A percentile compares a stretch with the other conserved stretches of the same genome.
phyloP scores from a whole-genome alignment of 495 filamentous ascomycete genomes.

The Podospora tetraspora region DNA sequence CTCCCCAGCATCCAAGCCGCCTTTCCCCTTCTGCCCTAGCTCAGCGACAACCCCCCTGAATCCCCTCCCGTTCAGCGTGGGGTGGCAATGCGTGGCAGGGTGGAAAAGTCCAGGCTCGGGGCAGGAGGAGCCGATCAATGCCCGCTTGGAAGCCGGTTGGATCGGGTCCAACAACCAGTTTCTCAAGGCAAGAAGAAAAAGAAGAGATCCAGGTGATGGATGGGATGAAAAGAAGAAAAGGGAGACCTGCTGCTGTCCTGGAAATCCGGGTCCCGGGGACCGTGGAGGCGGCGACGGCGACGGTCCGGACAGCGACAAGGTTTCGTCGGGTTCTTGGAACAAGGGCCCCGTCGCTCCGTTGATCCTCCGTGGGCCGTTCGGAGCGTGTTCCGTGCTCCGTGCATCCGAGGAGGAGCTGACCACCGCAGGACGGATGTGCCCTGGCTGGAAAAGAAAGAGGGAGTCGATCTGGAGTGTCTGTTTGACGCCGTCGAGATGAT shows the following conservation, averaged over 20 bases:
- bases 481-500: not conserved
- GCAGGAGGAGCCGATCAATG: not conserved
- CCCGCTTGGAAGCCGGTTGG: not conserved
- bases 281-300: not conserved
- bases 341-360: not conserved
- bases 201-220: not conserved
- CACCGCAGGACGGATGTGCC: not conserved
- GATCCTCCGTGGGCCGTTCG: not conserved
- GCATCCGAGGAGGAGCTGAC: not conserved
- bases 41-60: not conserved
- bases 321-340: too few species aligned
- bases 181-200: not conserved
- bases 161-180: not conserved
- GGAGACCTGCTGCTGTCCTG: not conserved
- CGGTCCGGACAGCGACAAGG: too few species aligned
- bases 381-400: not conserved
- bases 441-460: not conserved
- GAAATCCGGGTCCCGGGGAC: not conserved
- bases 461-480: not conserved
- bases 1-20: not conserved
- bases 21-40: not conserved
- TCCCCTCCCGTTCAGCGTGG: not conserved
- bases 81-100: too few species aligned
- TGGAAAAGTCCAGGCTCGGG: not conserved
- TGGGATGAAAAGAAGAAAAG: not conserved